phyloP scores from a whole-genome alignment of 768 basidiomycete genomes.

The Boletus barrowsii region DNA sequence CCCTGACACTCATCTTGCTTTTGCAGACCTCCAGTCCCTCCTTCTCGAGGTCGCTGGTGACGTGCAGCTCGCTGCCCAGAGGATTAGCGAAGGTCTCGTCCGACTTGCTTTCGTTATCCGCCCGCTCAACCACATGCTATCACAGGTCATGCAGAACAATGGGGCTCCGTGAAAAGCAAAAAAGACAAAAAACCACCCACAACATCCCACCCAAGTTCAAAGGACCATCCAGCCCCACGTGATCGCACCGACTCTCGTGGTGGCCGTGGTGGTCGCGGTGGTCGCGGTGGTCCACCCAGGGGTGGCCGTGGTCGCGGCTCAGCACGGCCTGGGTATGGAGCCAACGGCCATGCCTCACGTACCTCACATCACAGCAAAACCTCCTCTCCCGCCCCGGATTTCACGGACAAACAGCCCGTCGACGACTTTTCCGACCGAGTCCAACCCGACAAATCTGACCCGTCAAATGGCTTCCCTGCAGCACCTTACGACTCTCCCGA shows the following conservation, averaged over 20 bases:
- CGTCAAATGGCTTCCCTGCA: constrained; percentile 12
- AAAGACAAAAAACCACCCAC: constrained; percentile 73
- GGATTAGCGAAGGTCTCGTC: constrained; percentile 67
- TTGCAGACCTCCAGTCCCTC: constrained; percentile 61
- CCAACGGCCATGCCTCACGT: constrained; percentile 34
- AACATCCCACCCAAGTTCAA: constrained; percentile 41
- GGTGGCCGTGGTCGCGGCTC: constrained; percentile 41
- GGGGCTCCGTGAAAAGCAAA: constrained; percentile 82
- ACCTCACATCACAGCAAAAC: constrained; percentile 24
- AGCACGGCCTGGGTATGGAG: constrained; percentile 34
- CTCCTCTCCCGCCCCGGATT: constrained; percentile 34
- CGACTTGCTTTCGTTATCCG: background rate
- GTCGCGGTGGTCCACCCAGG: constrained; percentile 55
- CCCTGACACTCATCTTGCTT: too few species aligned
- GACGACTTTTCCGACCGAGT: constrained; percentile 21
- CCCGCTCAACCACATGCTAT: constrained; percentile 11
- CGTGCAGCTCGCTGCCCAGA: constrained; percentile 62
- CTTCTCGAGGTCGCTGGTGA: constrained; percentile 69
- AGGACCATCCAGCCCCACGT: constrained; percentile 37
- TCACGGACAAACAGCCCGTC: constrained; percentile 22
- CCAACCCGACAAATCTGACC: constrained; percentile 13
- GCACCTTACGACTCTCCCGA: constrained; percentile 16
- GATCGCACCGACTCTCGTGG: constrained; percentile 49
- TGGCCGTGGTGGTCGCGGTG: constrained; percentile 57
- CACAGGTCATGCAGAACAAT: constrained; percentile 71